A percentile compares a stretch with the other conserved stretches of the same genome.
These are phyloP conservation scores for Parachaetomium inaequale DNA, from an alignment of 495 filamentous ascomycete species.

Conservation along the genomic window DNA sequence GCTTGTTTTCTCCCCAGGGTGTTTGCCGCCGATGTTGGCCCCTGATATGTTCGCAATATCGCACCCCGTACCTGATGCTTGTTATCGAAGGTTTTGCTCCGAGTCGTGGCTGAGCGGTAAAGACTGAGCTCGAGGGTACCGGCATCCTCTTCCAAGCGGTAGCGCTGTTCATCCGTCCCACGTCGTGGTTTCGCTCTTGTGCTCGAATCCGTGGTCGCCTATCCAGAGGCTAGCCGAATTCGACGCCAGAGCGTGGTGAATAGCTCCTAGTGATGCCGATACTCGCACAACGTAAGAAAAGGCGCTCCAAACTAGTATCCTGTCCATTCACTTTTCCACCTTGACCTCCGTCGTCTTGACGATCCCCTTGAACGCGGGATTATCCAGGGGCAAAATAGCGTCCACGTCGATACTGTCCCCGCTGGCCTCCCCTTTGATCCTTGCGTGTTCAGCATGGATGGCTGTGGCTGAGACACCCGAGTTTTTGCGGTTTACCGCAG, in stretches of 20 bases:
- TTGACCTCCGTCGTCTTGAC: constrained; percentile 16
- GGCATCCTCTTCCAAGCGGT: no score
- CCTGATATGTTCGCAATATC: no score
- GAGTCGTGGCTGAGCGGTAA: no score
- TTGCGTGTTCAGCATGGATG: constrained; percentile 9
- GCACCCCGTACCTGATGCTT: no score
- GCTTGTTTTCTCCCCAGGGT: no score
- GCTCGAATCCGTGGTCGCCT: background rate
- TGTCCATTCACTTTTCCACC: constrained; percentile 10
- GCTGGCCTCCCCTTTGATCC: background rate
- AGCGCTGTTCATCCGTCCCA: background rate
- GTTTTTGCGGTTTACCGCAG: background rate
- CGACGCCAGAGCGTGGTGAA: background rate
- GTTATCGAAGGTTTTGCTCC: no score
- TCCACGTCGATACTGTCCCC: background rate
- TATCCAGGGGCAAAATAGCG: background rate
- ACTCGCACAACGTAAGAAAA: background rate
- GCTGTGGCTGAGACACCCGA: background rate
- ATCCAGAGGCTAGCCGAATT: background rate
- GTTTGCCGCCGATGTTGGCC: no score
- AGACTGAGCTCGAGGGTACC: background rate
- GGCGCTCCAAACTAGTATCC: background rate
- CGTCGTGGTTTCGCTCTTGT: background rate
- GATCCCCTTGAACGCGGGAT: constrained; percentile 5
- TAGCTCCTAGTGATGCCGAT: background rate